A percentile compares a stretch with the other conserved stretches of the same genome.
Evolutionary conservation across 2,329 filamentous ascomycete genomes (phyloP).

Genomic region (Penicillium sp.): DNA sequence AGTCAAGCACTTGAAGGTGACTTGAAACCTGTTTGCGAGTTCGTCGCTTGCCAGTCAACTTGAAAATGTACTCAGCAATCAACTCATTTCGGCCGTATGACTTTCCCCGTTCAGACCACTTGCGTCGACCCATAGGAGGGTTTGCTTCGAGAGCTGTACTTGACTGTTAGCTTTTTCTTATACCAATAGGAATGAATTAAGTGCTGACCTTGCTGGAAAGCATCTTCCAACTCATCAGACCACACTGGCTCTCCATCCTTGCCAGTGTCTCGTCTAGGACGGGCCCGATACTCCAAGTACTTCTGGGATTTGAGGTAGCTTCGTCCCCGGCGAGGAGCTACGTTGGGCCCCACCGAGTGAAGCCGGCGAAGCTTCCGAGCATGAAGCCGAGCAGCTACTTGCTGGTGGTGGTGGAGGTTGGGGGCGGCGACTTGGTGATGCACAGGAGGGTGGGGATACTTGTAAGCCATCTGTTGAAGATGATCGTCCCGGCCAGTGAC

Average conservation of each 20-base stretch:
- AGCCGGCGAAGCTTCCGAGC: conserved; percentile 37
- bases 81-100: conserved; percentile 62
- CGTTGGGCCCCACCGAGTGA: conserved; percentile 33
- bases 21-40: conserved; percentile 63
- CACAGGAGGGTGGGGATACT: conserved; percentile 35
- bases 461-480: conserved; percentile 36
- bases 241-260: conserved; percentile 47
- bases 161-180: conserved; percentile 13
- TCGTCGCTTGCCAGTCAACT: conserved; percentile 54
- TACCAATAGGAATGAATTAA: conserved; percentile 2
- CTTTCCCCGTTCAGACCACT: conserved; percentile 53
- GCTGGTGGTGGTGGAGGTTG: conserved; percentile 27
- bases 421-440: conserved; percentile 28
- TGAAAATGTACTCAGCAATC: conserved; percentile 59
- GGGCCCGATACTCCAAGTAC: conserved; percentile 45
- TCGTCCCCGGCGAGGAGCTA: conserved; percentile 28
- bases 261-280: conserved; percentile 44
- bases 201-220: conserved; percentile 47
- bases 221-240: conserved; percentile 49
- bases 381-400: conserved; percentile 32
- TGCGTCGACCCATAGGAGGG: conserved; percentile 59
- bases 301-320: conserved; percentile 45
- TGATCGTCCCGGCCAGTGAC: conserved; percentile 34
- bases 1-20: conserved; percentile 63
- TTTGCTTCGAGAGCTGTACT: conserved; percentile 53